These are phyloP conservation scores for Emmonsia crescens DNA, from an alignment of 2,329 filamentous ascomycete genomes.

Conservation along the genomic window DNA sequence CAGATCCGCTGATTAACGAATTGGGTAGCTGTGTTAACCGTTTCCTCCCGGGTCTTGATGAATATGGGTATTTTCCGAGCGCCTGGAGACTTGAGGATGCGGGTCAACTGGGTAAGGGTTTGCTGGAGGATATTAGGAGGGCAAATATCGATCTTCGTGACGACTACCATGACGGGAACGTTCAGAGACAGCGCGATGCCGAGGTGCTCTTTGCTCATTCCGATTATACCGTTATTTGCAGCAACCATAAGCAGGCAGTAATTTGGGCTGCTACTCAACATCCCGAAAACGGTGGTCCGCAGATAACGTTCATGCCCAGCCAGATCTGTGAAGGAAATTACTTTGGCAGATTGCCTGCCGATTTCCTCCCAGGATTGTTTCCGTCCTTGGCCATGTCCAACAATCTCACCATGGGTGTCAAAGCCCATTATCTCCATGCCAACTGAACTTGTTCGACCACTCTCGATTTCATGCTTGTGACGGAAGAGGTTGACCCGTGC, in stretches of 20 bases:
- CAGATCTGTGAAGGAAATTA: slow-evolving; percentile 91
- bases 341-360: slow-evolving; percentile 84
- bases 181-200: slow-evolving; percentile 91
- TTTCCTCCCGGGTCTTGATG: slow-evolving; percentile 82
- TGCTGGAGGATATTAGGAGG: slow-evolving; percentile 90
- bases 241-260: slow-evolving; percentile 98
- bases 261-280: slow-evolving; percentile 88
- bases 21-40: slow-evolving; percentile 88
- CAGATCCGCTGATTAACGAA: slow-evolving; percentile 94
- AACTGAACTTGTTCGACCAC: slow-evolving; percentile 86
- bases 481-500: slow-evolving; percentile 92
- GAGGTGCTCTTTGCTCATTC: slow-evolving; percentile 97
- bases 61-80: slow-evolving; percentile 94
- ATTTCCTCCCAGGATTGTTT: slow-evolving; percentile 97
- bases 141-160: slow-evolving; percentile 98
- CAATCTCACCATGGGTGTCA: slow-evolving; percentile 71
- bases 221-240: slow-evolving; percentile 91
- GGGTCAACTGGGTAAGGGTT: slow-evolving; percentile 80
- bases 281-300: slow-evolving; percentile 88
- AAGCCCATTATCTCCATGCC: slow-evolving; percentile 99
- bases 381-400: slow-evolving; percentile 72
- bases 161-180: slow-evolving; percentile 92
- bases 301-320: slow-evolving; percentile 94
- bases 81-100: slow-evolving; percentile 87
- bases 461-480: slow-evolving; percentile 96